Percentiles rank a stretch among this genome's conserved stretches.
These are phyloP conservation scores for Fusarium beomiforme DNA, from an alignment of 2,329 filamentous ascomycete species.

Conservation along the genomic window DNA sequence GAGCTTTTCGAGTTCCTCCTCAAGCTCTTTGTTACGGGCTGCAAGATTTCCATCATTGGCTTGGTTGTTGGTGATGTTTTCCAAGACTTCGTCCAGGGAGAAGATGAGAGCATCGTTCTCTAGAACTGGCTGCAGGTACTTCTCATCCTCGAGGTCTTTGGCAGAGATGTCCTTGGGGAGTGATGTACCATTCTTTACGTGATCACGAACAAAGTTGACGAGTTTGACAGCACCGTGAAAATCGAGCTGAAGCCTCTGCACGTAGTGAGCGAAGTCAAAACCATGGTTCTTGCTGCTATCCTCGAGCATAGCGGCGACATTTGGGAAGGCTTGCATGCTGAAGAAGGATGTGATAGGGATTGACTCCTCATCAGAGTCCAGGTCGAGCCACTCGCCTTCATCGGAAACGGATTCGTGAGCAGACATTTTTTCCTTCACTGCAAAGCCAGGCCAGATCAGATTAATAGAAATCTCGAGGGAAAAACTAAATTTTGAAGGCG, in stretches of 20 bases:
- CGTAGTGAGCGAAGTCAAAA: constrained; percentile 73
- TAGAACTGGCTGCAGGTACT: constrained; percentile 83
- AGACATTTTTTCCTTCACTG: constrained; percentile 39
- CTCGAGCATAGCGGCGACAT: constrained; percentile 71
- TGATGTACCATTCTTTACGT: constrained; percentile 54
- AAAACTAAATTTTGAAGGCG: constrained; percentile 40
- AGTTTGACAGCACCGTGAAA: constrained; percentile 79
- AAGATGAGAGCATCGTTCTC: constrained; percentile 92
- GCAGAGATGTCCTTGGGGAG: constrained; percentile 68
- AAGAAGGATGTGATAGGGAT: constrained; percentile 74
- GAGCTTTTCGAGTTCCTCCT: constrained; percentile 69
- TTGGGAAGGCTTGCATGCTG: constrained; percentile 71
- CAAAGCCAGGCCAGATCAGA: constrained; percentile 46
- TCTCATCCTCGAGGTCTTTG: constrained; percentile 77
- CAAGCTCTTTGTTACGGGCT: constrained; percentile 64
- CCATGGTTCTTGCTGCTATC: constrained; percentile 72
- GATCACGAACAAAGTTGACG: constrained; percentile 73
- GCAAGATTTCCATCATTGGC: constrained; percentile 49
- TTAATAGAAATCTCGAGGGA: constrained; percentile 45
- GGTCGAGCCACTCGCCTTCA: constrained; percentile 62
- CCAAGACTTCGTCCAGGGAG: constrained; percentile 79
- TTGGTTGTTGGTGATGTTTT: constrained; percentile 48
- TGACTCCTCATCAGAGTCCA: constrained; percentile 71
- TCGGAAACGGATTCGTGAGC: constrained; percentile 47
- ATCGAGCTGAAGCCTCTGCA: constrained; percentile 69